A percentile compares a stretch with the other conserved stretches of the same genome.
Evolutionary conservation across 2,329 filamentous ascomycete species (phyloP).

Genomic region (Cladosporium sp.): DNA sequence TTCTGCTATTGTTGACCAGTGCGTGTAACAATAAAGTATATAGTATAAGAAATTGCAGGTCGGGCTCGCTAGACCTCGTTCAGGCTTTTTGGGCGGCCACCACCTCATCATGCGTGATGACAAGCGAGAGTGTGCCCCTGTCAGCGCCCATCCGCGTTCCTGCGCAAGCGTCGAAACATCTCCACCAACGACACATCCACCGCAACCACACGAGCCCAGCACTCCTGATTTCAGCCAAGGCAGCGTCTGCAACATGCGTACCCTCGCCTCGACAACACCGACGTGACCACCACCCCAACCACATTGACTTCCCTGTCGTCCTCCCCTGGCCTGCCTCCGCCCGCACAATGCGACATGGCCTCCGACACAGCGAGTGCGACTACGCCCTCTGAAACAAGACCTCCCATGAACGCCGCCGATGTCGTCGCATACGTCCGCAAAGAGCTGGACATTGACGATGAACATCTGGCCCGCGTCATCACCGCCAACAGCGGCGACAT

Average conservation of each 20-base stretch:
- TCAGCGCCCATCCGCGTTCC: conserved; percentile 1
- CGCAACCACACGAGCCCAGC: background rate
- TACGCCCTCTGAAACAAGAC: conserved; percentile 22
- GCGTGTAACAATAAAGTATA: too few species aligned
- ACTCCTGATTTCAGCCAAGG: background rate
- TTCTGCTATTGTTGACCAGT: background rate
- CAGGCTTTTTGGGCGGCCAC: background rate
- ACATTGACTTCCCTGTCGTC: conserved; percentile 5
- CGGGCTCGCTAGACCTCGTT: background rate
- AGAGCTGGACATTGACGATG: conserved; percentile 36
- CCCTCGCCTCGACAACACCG: conserved; percentile 2
- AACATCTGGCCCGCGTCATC: conserved; percentile 34
- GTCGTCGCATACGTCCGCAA: conserved; percentile 34
- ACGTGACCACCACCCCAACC: conserved; percentile 6
- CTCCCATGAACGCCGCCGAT: conserved; percentile 30
- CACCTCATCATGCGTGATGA: background rate
- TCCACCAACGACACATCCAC: conserved; percentile 3
- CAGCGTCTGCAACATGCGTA: conserved; percentile 5
- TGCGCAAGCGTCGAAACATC: conserved; percentile 8
- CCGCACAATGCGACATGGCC: conserved; percentile 34
- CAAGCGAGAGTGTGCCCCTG: background rate
- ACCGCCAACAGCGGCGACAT: conserved; percentile 28
- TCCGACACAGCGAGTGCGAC: conserved; percentile 23
- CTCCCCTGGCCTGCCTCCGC: conserved; percentile 9
- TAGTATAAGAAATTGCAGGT: background rate